A percentile compares a stretch with the other conserved stretches of the same genome.
Evolutionary conservation across 805 yeast species (phyloP).

Genomic region (Komagataella populi): DNA sequence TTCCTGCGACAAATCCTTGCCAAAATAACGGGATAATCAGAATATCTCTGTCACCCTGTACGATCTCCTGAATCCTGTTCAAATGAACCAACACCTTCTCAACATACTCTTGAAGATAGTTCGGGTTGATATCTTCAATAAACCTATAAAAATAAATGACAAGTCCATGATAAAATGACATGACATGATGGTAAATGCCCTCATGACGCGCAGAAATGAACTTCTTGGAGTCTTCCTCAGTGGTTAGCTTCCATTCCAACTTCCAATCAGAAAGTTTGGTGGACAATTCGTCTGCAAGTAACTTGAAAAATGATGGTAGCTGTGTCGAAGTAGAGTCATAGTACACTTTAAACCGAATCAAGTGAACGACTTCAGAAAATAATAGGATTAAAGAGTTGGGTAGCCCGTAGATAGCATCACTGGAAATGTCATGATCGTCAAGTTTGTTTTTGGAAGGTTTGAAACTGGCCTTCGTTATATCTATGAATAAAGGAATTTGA

Average conservation of each 20-base stretch:
- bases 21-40: conserved; percentile 68
- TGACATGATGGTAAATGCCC: conserved; percentile 67
- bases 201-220: conserved; percentile 46
- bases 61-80: conserved; percentile 44
- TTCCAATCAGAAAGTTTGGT: conserved; percentile 49
- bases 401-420: conserved; percentile 73
- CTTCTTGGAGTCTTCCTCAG: conserved; percentile 15
- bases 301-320: conserved; percentile 21
- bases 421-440: conserved; percentile 47
- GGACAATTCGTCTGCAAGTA: conserved; percentile 26
- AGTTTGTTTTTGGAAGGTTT: conserved; percentile 25
- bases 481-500: conserved; percentile 25
- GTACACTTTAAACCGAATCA: conserved; percentile 49
- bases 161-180: conserved; percentile 65
- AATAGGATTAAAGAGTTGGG: conserved; percentile 68
- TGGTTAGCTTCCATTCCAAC: conserved; percentile 54
- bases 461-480: conserved; percentile 25
- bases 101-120: conserved; percentile 48
- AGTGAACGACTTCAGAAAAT: conserved; percentile 59
- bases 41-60: conserved; percentile 33
- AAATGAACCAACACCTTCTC: conserved; percentile 48
- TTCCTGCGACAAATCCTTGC: conserved; percentile 85
- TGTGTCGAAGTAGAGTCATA: conserved; percentile 21
- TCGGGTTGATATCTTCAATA: conserved; percentile 40
- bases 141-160: conserved; percentile 59